Evolutionary conservation across 345 rosid genomes (phyloP).

Genomic region (Boechera retrofracta): DNA sequence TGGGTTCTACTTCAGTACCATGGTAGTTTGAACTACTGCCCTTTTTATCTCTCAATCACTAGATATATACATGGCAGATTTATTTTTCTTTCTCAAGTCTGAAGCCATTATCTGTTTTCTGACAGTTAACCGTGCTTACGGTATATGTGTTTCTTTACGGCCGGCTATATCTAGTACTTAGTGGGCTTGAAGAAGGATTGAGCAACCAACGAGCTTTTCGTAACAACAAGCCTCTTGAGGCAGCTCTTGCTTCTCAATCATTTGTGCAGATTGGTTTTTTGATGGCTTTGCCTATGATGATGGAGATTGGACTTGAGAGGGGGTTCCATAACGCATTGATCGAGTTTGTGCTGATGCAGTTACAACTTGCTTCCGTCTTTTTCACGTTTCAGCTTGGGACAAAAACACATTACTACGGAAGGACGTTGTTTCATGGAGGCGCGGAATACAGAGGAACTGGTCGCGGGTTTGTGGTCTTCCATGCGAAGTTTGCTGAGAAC

Average conservation of each 20-base stretch:
- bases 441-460: conserved; percentile 90
- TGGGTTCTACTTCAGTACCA: conserved; percentile 89
- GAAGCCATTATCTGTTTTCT: conserved; percentile 34
- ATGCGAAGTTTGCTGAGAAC: conserved; percentile 85
- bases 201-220: conserved; percentile 49
- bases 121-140: conserved; percentile 62
- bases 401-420: conserved; percentile 68
- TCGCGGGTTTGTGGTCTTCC: conserved; percentile 88
- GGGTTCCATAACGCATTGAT: conserved; percentile 66
- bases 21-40: conserved; percentile 52
- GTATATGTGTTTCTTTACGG: conserved; percentile 71
- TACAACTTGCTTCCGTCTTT: conserved; percentile 68
- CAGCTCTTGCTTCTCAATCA: conserved; percentile 73
- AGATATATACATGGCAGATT: background rate
- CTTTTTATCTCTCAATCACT: conserved; percentile 4
- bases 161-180: conserved; percentile 62
- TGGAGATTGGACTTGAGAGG: conserved; percentile 79
- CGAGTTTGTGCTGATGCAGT: conserved; percentile 71
- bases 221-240: conserved; percentile 61
- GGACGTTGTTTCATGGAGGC: conserved; percentile 83
- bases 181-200: conserved; percentile 63
- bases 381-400: conserved; percentile 78
- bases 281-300: conserved; percentile 72
- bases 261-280: conserved; percentile 71
- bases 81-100: conserved; percentile 2